Evolutionary conservation across 345 rosid genomes (phyloP), one percentile per base, ranked within the genome.

Genomic region (Garcia nutans): DNA sequence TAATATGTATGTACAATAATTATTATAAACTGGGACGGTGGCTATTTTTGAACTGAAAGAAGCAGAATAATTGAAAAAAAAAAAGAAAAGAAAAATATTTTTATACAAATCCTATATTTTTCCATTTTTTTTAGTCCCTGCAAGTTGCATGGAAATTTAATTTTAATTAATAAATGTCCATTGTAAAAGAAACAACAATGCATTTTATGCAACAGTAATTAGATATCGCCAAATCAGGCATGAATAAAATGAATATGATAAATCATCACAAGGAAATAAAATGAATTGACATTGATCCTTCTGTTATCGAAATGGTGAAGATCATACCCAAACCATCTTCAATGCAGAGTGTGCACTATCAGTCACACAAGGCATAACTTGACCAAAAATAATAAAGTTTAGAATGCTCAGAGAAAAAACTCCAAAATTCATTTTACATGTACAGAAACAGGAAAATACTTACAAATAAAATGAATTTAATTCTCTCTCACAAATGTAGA

Each of bases 401-500:
- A 65, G 70, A 58, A 78, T 15, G 16, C 77, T 52, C 72, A 74
- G 83, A 69, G 62, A 78, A 78, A 78, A 74, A 68, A 73, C 83
- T 81, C 86, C 82, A 81, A 80, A 76, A 82, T 24, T 84, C 77
- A 75, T 65, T 82, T 77, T 44, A 71, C 80, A 85, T 84, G 75
- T 82, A 79, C 78, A 78, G 65, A 71, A 77, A 22, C 16, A 66
- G 52, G 24, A 68, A 64, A 71, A 64, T 78, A 82, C 76, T 79
- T 79, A 76, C 84, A 78, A 78, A 65, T 9, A 49, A 42, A 66
- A 13, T 66, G 66, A 10, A 26, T 17, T 6, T n/a, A 9, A 9
- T 42, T 12, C 55, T 11, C 15, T 45, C 59, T 90, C 84, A 96
- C 28, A 91, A 73, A 79, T 96, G 83, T 23, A 96, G 92, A 77